Percentiles rank a stretch among this genome's conserved stretches.
Conservation (phyloP, 352 stramenopile genomes). For the Phytophthora lateralis region DNA sequence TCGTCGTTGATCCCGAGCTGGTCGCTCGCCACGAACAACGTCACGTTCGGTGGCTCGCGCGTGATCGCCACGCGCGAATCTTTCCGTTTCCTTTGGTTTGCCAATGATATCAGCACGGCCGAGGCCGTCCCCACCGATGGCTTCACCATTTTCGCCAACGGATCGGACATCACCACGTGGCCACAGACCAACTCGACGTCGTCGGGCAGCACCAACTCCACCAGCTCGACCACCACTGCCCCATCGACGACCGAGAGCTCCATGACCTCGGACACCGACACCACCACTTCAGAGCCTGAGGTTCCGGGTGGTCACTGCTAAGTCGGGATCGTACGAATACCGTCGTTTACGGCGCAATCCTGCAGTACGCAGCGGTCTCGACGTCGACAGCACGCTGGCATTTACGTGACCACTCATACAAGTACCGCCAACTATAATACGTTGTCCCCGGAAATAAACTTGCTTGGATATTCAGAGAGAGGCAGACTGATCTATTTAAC, state of each 20-base stretch:
- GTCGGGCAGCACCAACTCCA: conserved; percentile 9
- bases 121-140: conserved; percentile 48
- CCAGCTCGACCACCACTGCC: background rate
- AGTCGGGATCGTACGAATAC: background rate
- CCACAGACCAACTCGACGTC: conserved; percentile 32
- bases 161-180: conserved; percentile 42
- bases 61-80: conserved; percentile 53
- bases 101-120: conserved; percentile 41
- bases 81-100: conserved; percentile 53
- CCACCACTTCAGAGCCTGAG: conserved; percentile 13
- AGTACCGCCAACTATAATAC: too few relatives aligned
- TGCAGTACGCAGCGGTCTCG: too few relatives aligned
- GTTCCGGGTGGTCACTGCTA: conserved; percentile 18
- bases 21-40: conserved; percentile 48
- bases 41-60: conserved; percentile 49
- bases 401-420: too few relatives aligned
- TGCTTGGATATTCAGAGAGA: too few relatives aligned
- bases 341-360: too few relatives aligned
- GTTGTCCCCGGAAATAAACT: too few relatives aligned
- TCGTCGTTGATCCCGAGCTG: conserved; percentile 41
- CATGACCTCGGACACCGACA: background rate
- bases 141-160: conserved; percentile 56
- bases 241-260: conserved; percentile 6
- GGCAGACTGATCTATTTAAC: too few relatives aligned
- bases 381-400: too few relatives aligned